These are phyloP conservation scores for Jaltomata sinuosa DNA, from an alignment of 257 asterid genomes.

Conservation along the genomic window DNA sequence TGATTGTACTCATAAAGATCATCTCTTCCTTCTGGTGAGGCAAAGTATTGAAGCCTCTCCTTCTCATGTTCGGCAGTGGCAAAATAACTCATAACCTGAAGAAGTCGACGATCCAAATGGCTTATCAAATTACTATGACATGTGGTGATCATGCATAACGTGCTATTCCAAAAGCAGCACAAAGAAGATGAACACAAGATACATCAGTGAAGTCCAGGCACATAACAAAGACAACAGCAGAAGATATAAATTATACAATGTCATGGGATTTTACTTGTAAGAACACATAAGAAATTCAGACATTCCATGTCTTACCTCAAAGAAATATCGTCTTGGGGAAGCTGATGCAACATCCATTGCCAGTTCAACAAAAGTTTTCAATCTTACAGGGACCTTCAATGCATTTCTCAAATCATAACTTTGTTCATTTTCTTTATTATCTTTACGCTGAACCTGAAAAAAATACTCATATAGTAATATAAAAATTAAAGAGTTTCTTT, in stretches of 20 bases:
- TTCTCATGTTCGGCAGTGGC: constrained; percentile 90
- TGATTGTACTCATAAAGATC: constrained; percentile 92
- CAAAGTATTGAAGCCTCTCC: constrained; percentile 86
- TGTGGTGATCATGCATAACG: not conserved
- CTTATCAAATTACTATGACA: not conserved
- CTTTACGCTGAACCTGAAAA: constrained; percentile 54
- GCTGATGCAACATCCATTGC: constrained; percentile 93
- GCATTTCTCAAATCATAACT: constrained; percentile 11
- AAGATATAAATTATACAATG: not conserved
- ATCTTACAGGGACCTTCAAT: constrained; percentile 42
- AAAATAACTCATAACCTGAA: constrained; percentile 82
- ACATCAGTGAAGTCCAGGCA: not conserved
- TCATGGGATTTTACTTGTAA: not conserved
- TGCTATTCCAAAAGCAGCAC: not conserved
- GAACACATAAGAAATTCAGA: not conserved
- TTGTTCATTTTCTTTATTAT: constrained; percentile 16
- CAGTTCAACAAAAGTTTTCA: constrained; percentile 67
- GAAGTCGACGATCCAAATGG: not conserved
- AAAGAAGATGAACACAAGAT: not conserved
- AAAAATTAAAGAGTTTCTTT: not conserved
- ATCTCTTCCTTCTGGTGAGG: constrained; percentile 96
- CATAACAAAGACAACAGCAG: not conserved
- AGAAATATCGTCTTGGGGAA: constrained; percentile 85
- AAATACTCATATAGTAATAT: not conserved
- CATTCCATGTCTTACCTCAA: constrained; percentile 54